phyloP scores from a whole-genome alignment of 1,284 basidiomycete genomes.

The Moniliella sp. region DNA sequence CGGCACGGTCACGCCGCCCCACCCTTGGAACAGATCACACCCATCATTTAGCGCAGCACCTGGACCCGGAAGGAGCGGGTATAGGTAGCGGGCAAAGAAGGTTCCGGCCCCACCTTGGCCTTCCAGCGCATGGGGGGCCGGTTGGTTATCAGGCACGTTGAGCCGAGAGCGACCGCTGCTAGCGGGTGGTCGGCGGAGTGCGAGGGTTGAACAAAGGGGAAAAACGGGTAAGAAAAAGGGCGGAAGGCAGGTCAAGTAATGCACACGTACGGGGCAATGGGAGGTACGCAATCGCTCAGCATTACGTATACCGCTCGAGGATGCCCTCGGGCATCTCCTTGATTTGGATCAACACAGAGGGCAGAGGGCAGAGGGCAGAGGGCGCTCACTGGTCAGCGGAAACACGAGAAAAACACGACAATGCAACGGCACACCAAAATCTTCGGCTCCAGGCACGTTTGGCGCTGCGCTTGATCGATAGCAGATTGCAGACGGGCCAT shows the following conservation, averaged over 20 bases:
- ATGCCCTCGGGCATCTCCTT: not conserved
- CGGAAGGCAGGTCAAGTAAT: not conserved
- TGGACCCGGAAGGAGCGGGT: too few species aligned
- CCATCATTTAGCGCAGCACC: not conserved
- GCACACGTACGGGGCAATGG: not conserved
- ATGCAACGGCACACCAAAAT: not conserved
- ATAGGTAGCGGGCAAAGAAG: too few species aligned
- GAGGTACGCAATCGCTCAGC: not conserved
- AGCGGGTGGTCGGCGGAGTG: too few species aligned
- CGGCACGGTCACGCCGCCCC: slow-evolving; percentile 1
- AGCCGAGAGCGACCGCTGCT: too few species aligned
- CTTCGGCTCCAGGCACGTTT: not conserved
- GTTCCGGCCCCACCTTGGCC: too few species aligned
- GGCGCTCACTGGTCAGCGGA: too few species aligned
- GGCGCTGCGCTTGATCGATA: not conserved
- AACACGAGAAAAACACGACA: too few species aligned
- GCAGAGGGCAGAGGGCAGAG: not conserved
- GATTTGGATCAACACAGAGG: not conserved
- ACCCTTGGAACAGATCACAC: slow-evolving; percentile 1
- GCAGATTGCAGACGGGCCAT: not conserved
- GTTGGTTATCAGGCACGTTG: too few species aligned
- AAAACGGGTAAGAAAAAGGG: not conserved
- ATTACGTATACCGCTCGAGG: not conserved
- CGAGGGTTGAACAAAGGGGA: not conserved
- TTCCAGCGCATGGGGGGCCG: too few species aligned